Percentiles rank a stretch among this genome's conserved stretches.
These are phyloP conservation scores for Musa acuminata DNA, from an alignment of 176 grass and related monocot species.

Conservation along the genomic window DNA sequence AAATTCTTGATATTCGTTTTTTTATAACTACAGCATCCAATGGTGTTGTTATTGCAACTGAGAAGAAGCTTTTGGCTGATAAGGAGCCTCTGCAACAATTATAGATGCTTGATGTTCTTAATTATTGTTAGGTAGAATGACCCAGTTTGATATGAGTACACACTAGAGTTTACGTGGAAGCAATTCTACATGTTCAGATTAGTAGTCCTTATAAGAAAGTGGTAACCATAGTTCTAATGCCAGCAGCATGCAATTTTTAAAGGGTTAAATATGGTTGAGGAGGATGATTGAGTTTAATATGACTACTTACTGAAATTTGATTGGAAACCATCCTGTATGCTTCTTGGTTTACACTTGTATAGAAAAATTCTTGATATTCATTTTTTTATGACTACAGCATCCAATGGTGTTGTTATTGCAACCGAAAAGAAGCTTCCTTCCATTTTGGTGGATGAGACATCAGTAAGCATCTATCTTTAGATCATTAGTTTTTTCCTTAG, in stretches of 20 bases:
- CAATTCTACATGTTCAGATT: too few species aligned
- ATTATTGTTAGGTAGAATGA: too few species aligned
- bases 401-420: conserved; percentile 76
- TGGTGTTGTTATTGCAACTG: conserved; percentile 35
- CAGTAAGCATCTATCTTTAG: conserved; percentile 30
- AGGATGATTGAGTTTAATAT: too few species aligned
- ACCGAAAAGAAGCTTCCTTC: conserved; percentile 78
- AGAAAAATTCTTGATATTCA: not conserved
- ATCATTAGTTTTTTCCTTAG: not conserved
- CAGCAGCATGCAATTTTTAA: too few species aligned
- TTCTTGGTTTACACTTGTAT: not conserved
- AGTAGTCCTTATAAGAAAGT: too few species aligned
- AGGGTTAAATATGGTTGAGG: too few species aligned
- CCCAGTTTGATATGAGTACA: too few species aligned
- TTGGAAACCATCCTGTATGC: not conserved
- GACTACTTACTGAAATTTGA: too few species aligned
- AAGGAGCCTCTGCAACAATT: too few species aligned
- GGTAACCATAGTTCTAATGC: too few species aligned
- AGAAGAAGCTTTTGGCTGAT: not conserved
- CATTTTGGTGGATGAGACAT: conserved; percentile 76
- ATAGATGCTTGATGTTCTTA: too few species aligned
- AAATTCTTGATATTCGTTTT: conserved; percentile 1
- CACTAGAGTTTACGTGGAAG: too few species aligned
- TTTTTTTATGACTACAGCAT: conserved; percentile 32
- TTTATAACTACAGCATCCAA: conserved; percentile 45